Conservation (phyloP, 208 protist species). For the Trypanosoma lewisi region DNA sequence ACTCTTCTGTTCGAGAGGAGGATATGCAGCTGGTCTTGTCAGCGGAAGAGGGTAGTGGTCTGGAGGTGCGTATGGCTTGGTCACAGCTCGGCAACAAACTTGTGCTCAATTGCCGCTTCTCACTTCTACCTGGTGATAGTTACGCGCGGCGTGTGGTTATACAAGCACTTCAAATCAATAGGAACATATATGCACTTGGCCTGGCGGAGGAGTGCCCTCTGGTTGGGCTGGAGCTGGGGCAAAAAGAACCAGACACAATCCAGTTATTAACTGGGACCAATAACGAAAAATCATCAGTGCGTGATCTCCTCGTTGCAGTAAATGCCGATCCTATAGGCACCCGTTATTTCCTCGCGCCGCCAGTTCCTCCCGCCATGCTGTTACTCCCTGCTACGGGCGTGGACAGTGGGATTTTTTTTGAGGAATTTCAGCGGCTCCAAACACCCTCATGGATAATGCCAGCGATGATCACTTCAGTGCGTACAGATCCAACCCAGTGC, state of each 20-base stretch:
- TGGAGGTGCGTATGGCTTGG: conserved; percentile 65
- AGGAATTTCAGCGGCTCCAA: conserved; percentile 27
- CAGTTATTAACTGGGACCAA: conserved; percentile 40
- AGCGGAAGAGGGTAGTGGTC: conserved; percentile 35
- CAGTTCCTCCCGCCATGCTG: conserved; percentile 45
- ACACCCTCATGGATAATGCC: conserved; percentile 46
- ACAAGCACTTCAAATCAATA: conserved; percentile 52
- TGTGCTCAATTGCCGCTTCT: conserved; percentile 41
- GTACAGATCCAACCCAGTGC: conserved; percentile 24
- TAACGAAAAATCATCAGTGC: conserved; percentile 37
- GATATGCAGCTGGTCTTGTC: conserved; percentile 28
- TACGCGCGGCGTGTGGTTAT: conserved; percentile 38
- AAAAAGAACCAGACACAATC: conserved; percentile 29
- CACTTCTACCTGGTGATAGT: conserved; percentile 43
- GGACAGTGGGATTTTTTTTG: conserved; percentile 26
- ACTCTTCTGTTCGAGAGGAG: neutral
- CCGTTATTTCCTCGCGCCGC: conserved; percentile 55
- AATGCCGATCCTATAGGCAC: conserved; percentile 53
- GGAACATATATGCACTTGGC: conserved; percentile 67
- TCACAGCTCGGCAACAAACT: conserved; percentile 48
- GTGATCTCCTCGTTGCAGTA: conserved; percentile 46
- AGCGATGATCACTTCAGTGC: conserved; percentile 21
- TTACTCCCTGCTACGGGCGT: conserved; percentile 51
- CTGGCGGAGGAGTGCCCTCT: conserved; percentile 50
- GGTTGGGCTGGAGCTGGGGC: conserved; percentile 32